Evolutionary conservation across 768 basidiomycete species (phyloP), one percentile per base, ranked within the genome.

Genomic region (Termitomyces sp.): DNA sequence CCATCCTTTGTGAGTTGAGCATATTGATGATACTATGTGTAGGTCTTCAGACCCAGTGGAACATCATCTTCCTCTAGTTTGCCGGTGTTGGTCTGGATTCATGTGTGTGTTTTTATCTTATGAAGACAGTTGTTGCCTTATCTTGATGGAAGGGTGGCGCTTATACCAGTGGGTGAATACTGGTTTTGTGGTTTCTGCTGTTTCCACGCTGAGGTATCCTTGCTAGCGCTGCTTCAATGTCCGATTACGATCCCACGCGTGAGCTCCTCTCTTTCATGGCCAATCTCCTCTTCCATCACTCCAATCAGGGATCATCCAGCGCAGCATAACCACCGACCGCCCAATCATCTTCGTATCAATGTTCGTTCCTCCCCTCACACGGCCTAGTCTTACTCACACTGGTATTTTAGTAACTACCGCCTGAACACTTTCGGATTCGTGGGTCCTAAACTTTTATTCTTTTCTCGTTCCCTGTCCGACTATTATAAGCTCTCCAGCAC

Each of bases 351-450:
- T 83, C 59, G 78, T 82, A 33, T 79, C 79, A 3, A 71, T 75
- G 79, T 80, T 56, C 44, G 71, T 56, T 13, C 39, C 41, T 36
- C 40, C 9, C 50, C 13, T 3, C 48, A 7, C 48, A 2, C 25
- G 7, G 27, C 11, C 5, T 16, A 13, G 18, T n/a, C n/a, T n/a
- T 0, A 43, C 53, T 53, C 18, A 20, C 41, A 16, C 40, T 20
- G n/a, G 27, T 20, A 11, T n/a, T 18, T 5, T 54, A 83, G 80
- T 9, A 83, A 84, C 62, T 83, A 83, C 53, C 80, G 82, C 5
- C 52, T 83, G 40, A 83, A 82, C 60, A 78, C 79, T 0, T 83
- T 82, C 57, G 82, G 82, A 46, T 84, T 83, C 54, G 80, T 81
- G 41, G n/a, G n/a, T n/a, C 57, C 74, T 67, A 10, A 43, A 39